Conservation (phyloP, 441 rosid genomes). For the Pelargonium australe region DNA sequence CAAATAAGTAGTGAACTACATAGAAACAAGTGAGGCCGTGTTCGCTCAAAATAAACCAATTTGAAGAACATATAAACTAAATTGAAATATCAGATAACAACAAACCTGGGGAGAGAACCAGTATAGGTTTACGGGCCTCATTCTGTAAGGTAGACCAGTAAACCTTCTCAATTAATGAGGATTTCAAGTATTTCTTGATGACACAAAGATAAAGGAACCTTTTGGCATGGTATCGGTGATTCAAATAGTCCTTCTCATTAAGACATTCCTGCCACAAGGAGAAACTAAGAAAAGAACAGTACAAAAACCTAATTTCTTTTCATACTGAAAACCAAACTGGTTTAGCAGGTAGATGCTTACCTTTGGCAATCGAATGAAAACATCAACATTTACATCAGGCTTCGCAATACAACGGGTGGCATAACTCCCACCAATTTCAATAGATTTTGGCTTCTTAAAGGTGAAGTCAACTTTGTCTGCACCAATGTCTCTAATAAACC, state of each 20-base stretch:
- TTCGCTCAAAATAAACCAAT: constrained; percentile 9
- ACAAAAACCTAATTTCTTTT: constrained; percentile 1
- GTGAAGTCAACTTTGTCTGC: constrained; percentile 77
- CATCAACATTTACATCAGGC: constrained; percentile 60
- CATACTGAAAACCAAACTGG: not conserved
- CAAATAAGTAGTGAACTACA: not conserved
- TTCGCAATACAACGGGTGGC: constrained; percentile 49
- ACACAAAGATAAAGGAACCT: constrained; percentile 74
- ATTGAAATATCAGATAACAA: constrained; percentile 5
- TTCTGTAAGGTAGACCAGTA: constrained; percentile 79
- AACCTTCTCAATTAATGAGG: constrained; percentile 43
- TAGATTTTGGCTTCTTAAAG: constrained; percentile 58
- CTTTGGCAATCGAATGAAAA: constrained; percentile 73
- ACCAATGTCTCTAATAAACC: constrained; percentile 63
- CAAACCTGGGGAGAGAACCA: constrained; percentile 70
- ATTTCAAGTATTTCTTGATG: constrained; percentile 54
- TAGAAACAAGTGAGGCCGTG: not conserved
- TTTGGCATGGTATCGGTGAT: constrained; percentile 85
- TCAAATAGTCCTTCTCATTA: constrained; percentile 69
- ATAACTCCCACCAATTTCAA: constrained; percentile 72
- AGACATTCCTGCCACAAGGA: constrained; percentile 62
- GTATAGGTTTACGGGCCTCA: constrained; percentile 79
- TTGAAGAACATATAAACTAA: not conserved
- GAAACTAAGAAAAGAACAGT: not conserved
- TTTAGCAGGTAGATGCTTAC: constrained; percentile 20